Percentiles rank a stretch among this genome's conserved stretches.
These are phyloP conservation scores for Cucurbita moschata DNA, from an alignment of 306 rosid species.

Conservation along the genomic window DNA sequence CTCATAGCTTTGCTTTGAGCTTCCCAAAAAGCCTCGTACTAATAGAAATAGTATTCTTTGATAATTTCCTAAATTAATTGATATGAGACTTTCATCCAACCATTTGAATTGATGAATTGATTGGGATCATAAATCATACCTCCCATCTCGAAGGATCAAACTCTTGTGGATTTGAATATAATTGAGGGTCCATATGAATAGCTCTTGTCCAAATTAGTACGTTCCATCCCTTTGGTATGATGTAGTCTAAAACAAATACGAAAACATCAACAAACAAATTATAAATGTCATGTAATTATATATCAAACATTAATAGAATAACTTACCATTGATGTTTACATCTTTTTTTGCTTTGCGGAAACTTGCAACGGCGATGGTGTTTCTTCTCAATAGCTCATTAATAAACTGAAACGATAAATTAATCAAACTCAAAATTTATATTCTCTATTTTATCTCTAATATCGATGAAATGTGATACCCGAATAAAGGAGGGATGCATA, in stretches of 20 bases:
- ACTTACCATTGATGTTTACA: conserved; percentile 32
- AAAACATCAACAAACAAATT: not conserved
- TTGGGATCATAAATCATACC: conserved; percentile 2
- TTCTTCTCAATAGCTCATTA: conserved; percentile 39
- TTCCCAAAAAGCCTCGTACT: too few species aligned
- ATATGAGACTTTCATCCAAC: too few species aligned
- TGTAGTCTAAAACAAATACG: conserved; percentile 24
- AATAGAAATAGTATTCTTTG: too few species aligned
- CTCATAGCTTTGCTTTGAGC: too few species aligned
- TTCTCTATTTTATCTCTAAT: too few species aligned
- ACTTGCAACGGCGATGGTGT: conserved; percentile 27
- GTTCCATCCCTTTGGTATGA: conserved; percentile 54
- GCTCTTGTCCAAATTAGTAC: conserved; percentile 47
- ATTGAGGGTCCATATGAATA: conserved; percentile 52
- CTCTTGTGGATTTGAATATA: conserved; percentile 30
- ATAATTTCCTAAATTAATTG: too few species aligned
- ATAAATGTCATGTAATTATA: not conserved
- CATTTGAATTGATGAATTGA: not conserved
- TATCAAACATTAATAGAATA: not conserved
- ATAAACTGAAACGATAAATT: conserved; percentile 20
- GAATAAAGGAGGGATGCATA: too few species aligned
- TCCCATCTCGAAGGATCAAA: conserved; percentile 58
- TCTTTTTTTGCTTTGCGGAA: conserved; percentile 39
- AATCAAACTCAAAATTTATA: not conserved
- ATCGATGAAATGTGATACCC: too few species aligned